Evolutionary conservation across 1,284 basidiomycete species (phyloP), one percentile per base, ranked within the genome.

Genomic region (Mycena citricolor): DNA sequence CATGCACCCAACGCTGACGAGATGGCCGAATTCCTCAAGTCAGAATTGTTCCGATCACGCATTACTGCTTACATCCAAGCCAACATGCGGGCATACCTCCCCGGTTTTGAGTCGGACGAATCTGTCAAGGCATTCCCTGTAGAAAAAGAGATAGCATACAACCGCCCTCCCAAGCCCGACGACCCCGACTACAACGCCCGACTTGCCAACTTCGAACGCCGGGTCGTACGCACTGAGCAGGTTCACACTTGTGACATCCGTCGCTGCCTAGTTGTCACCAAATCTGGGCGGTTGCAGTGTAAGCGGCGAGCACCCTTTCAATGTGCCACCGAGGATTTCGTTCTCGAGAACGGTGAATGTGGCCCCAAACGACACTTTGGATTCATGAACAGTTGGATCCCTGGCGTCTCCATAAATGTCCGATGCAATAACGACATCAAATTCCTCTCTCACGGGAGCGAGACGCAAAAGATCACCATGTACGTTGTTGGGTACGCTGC

Each of bases 361-460:
- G 52, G 51, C 1, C 57, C 54, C 4, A 57, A 58, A 31, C 48
- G 63, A 4, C 4, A 43, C 7, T 57, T 52, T 39, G 49, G 21
- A 2, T 63, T 49, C 25, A 23, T 70, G 11, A 71, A 63, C 32
- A 50, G 42, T 5, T 71, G 57, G 54, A 51, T 49, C 30, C 67
- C 64, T 0, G 16, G 49, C 0, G 32, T 70, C 0, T 26, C 58
- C 1, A 14, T 56, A 3, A 51, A 40, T 20, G 17, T 56, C 2
- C 48, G 54, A 0, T 61, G 61, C 35, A 72, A 71, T 47, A 58
- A 69, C 40, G 62, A 71, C 49, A 43, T 53, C 1, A 70, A 71
- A 45, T 39, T 69, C 0, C 39, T 69, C 1, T 64, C 58, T 1
- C 65, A 64, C 47, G 60, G 61, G 0, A 17, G 1, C 0, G 62